Base-by-base conservation (phyloP, 2,329 filamentous ascomycete species). In the Cercospora brassicicola region DNA sequence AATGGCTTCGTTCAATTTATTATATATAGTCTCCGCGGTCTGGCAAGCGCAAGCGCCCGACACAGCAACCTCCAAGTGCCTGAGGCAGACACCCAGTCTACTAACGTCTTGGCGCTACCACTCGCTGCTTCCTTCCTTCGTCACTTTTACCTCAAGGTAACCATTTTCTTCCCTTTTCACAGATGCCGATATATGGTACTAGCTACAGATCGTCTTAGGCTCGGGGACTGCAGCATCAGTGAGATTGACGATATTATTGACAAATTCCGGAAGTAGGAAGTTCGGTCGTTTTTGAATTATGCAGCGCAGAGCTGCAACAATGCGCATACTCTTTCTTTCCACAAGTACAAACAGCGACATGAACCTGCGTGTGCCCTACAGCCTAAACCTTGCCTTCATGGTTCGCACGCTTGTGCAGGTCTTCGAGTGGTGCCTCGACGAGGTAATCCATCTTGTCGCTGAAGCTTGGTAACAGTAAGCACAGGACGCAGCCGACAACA, bases 381-480 rank as follows among this genome's bases (percentile, higher is more conserved):
- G 36, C 15, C 36, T 42, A 42, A n/a, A 42, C 36, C 15, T 42
- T 42, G 36, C 36, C 6, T n/a, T 3, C 36, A n/a, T 42, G 36
- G 15, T 42, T 42, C 36, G 36, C 15, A 42, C 15, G 36, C 36
- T 42, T 42, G 36, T 42, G 36, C 15, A 42, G 2, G 15, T 42
- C 36, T n/a, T 42, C 36, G 5, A 42, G 36, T n/a, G 36, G 36
- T n/a, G 64, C 64, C 23, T 66, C 62, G 8, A 71, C 68, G 5
- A 63, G 62, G 48, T 71, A 71, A 39, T 62, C 67, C 69, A 71
- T 71, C 18, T 39, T 61, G 30, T 66, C 45, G 6, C 57, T 67
- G 15, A 68, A 45, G 33, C 65, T 56, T 23, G 36, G 65, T 13
- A 72, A 15, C 7, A 70, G 70, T 10, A 66, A 67, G 45, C 66